phyloP scores from a whole-genome alignment of 495 filamentous ascomycete species.

The Astrothelium macrocarpum region DNA sequence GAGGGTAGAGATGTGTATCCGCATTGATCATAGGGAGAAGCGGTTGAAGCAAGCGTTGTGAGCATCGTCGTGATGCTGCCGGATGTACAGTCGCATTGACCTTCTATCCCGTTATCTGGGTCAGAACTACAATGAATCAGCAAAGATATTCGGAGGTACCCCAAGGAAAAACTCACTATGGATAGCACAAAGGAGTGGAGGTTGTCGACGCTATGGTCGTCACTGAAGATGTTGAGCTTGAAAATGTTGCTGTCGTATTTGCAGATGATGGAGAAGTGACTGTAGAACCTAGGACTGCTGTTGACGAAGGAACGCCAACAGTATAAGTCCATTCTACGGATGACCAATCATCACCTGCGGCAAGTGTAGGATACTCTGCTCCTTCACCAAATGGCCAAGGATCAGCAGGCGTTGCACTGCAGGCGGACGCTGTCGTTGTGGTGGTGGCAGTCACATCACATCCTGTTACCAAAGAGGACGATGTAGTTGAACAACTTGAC shows the following conservation, averaged over 20 bases:
- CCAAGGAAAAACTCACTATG: not conserved
- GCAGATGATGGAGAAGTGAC: not conserved
- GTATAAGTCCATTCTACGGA: not conserved
- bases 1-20: not conserved
- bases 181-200: not conserved
- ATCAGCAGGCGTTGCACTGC: not conserved
- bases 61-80: not conserved
- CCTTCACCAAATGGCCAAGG: not conserved
- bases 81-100: not conserved
- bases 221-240: not conserved
- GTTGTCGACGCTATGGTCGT: not conserved
- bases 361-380: not conserved
- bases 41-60: not conserved
- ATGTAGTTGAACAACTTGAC: not conserved
- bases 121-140: not conserved
- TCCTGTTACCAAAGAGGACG: not conserved
- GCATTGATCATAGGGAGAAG: not conserved
- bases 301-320: not conserved
- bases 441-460: not conserved
- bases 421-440: not conserved
- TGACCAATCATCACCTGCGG: not conserved
- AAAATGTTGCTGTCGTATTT: not conserved
- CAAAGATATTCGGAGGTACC: not conserved
- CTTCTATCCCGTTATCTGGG: not conserved
- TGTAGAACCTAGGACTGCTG: not conserved